These are phyloP conservation scores for Podospora pseudoanserina DNA, from an alignment of 495 filamentous ascomycete species.

Conservation along the genomic window DNA sequence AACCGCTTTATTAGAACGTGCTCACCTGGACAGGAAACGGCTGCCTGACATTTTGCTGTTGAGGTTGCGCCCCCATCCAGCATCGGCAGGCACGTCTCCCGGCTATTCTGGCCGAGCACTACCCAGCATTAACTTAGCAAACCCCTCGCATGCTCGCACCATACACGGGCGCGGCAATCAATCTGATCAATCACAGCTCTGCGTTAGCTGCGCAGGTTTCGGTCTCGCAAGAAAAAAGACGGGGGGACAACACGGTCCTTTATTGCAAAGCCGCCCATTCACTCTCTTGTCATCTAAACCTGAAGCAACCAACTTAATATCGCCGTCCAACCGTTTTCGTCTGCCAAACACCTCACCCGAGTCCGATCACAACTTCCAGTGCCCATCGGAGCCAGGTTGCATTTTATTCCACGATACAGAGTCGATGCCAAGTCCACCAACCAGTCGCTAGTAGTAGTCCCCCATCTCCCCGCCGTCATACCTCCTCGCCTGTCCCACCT, in stretches of 20 bases:
- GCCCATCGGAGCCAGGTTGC: neutral
- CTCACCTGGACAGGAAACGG: conserved; percentile 16
- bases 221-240: conserved; percentile 11
- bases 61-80: conserved; percentile 5
- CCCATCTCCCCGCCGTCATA: neutral
- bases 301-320: conserved; percentile 12
- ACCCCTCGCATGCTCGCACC: conserved; percentile 1
- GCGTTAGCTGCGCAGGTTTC: conserved; percentile 23
- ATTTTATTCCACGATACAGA: neutral
- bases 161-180: conserved; percentile 15
- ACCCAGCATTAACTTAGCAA: neutral
- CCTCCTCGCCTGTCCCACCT: neutral
- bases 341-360: conserved; percentile 3
- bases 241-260: conserved; percentile 12
- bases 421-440: neutral
- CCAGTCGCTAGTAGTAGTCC: neutral
- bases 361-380: neutral
- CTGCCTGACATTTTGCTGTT: neutral
- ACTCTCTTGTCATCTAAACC: conserved; percentile 12
- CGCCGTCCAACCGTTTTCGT: conserved; percentile 1
- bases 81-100: conserved; percentile 15
- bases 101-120: conserved; percentile 5
- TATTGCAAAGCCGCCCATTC: conserved; percentile 12
- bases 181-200: conserved; percentile 18
- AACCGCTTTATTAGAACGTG: conserved; percentile 17